Conservation (phyloP, 2,329 filamentous ascomycete species). For the Monosporascus cannonballus region DNA sequence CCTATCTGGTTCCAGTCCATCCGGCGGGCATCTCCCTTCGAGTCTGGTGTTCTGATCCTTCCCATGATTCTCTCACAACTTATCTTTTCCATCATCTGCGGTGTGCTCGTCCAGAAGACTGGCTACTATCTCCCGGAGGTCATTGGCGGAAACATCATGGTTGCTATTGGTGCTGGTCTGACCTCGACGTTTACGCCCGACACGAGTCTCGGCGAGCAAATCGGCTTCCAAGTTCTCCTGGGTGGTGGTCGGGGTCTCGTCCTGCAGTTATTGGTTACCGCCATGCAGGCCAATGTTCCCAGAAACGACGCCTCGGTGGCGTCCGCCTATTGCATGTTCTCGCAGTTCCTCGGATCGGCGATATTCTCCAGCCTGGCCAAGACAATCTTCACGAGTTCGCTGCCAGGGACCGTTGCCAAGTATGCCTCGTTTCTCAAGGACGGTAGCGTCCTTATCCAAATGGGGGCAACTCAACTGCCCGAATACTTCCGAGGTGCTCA, state of each 20-base stretch:
- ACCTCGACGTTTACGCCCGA: slow-evolving; percentile 24
- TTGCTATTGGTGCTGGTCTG: slow-evolving; percentile 28
- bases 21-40: slow-evolving; percentile 9
- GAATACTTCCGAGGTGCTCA: slow-evolving; percentile 27
- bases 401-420: slow-evolving; percentile 34
- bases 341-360: slow-evolving; percentile 45
- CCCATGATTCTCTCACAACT: slow-evolving; percentile 21
- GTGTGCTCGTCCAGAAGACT: slow-evolving; percentile 13
- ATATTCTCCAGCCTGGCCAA: slow-evolving; percentile 44
- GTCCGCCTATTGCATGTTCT: slow-evolving; percentile 38
- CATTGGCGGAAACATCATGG: slow-evolving; percentile 22
- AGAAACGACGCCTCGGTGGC: slow-evolving; percentile 17
- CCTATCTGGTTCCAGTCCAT: slow-evolving; percentile 24
- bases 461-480: slow-evolving; percentile 36
- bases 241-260: slow-evolving; percentile 21
- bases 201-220: slow-evolving; percentile 24
- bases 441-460: slow-evolving; percentile 27
- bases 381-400: slow-evolving; percentile 44
- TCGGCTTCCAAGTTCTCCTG: slow-evolving; percentile 26
- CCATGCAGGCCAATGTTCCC: slow-evolving; percentile 20
- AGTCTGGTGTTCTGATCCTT: slow-evolving; percentile 20
- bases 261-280: slow-evolving; percentile 21
- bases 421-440: slow-evolving; percentile 31
- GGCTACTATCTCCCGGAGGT: slow-evolving; percentile 31
- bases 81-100: slow-evolving; percentile 15